Percentiles rank a stretch among this genome's conserved stretches.
phyloP scores from a whole-genome alignment of 495 filamentous ascomycete species.

The Aspergillus egyptiacus region DNA sequence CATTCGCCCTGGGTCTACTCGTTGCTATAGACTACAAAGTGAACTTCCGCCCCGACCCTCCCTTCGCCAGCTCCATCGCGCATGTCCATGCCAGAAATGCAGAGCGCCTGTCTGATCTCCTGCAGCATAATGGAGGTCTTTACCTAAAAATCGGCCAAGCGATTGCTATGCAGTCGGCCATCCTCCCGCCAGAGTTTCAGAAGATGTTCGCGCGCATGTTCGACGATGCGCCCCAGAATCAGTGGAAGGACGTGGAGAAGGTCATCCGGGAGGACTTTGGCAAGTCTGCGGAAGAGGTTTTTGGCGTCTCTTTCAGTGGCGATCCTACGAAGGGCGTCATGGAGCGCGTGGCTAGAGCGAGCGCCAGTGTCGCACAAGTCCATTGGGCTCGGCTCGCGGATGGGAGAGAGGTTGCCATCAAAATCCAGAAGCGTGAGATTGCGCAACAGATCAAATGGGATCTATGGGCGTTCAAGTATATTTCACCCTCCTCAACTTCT shows the following conservation, averaged over 20 bases:
- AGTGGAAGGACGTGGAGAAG: slow-evolving; percentile 80
- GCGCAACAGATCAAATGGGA: slow-evolving; percentile 85
- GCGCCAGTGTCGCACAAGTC: slow-evolving; percentile 90
- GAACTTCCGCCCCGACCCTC: slow-evolving; percentile 80
- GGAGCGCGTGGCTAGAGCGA: slow-evolving; percentile 80
- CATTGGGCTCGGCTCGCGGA: slow-evolving; percentile 85
- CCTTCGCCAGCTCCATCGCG: slow-evolving; percentile 57
- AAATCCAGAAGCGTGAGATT: slow-evolving; percentile 96
- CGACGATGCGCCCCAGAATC: slow-evolving; percentile 93
- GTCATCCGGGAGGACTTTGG: slow-evolving; percentile 88
- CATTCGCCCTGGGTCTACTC: slow-evolving; percentile 71
- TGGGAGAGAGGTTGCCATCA: slow-evolving; percentile 86
- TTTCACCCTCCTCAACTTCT: slow-evolving; percentile 7
- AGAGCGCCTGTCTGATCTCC: slow-evolving; percentile 68
- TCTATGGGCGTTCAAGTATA: slow-evolving; percentile 88
- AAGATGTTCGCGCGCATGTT: slow-evolving; percentile 95
- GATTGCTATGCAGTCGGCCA: slow-evolving; percentile 94
- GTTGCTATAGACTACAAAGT: slow-evolving; percentile 92
- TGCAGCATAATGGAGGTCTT: slow-evolving; percentile 80
- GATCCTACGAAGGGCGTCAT: slow-evolving; percentile 68
- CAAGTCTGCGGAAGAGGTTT: slow-evolving; percentile 75
- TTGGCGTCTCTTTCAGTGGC: slow-evolving; percentile 73
- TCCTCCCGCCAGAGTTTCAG: slow-evolving; percentile 89
- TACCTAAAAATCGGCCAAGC: slow-evolving; percentile 98
- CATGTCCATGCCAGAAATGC: slow-evolving; percentile 78